phyloP scores from a whole-genome alignment of 768 basidiomycete species.

The Tricholoma matsutake region DNA sequence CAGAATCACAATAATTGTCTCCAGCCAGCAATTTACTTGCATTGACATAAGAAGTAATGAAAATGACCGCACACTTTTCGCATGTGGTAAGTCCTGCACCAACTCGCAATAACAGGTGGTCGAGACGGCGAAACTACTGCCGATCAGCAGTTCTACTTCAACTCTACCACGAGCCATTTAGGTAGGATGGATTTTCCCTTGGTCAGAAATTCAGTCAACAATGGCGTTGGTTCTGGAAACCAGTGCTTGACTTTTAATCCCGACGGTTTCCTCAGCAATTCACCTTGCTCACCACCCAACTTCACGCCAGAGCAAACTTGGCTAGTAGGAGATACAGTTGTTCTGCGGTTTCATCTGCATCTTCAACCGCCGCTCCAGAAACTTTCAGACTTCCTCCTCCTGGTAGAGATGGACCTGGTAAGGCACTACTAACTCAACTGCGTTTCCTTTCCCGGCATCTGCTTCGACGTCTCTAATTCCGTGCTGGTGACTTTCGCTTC shows the following conservation, averaged over 20 bases:
- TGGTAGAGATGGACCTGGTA: constrained; percentile 15
- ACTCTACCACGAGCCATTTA: constrained; percentile 15
- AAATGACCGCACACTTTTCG: constrained; percentile 24
- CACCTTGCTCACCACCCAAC: constrained; percentile 23
- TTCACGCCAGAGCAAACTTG: constrained; percentile 27
- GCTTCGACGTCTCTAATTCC: constrained; percentile 17
- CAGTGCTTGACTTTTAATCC: constrained; percentile 21
- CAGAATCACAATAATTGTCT: constrained; percentile 26
- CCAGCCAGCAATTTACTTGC: constrained; percentile 27
- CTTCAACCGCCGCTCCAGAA: constrained; percentile 7
- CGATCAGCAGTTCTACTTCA: constrained; percentile 27
- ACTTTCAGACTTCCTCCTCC: constrained; percentile 18
- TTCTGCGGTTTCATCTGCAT: background rate
- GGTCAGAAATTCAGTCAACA: constrained; percentile 18
- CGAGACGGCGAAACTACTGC: constrained; percentile 25
- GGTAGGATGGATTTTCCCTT: constrained; percentile 18
- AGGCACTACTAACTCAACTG: constrained; percentile 8
- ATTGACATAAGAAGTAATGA: constrained; percentile 24
- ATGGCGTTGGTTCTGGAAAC: constrained; percentile 24
- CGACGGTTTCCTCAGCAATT: constrained; percentile 26
- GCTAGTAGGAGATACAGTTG: constrained; percentile 12
- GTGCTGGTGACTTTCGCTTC: constrained; percentile 19
- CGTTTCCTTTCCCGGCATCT: constrained; percentile 13
- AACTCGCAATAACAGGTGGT: constrained; percentile 13
- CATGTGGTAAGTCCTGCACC: constrained; percentile 15